phyloP scores from a whole-genome alignment of 2,329 filamentous ascomycete species.

The Neonectria magnoliae region DNA sequence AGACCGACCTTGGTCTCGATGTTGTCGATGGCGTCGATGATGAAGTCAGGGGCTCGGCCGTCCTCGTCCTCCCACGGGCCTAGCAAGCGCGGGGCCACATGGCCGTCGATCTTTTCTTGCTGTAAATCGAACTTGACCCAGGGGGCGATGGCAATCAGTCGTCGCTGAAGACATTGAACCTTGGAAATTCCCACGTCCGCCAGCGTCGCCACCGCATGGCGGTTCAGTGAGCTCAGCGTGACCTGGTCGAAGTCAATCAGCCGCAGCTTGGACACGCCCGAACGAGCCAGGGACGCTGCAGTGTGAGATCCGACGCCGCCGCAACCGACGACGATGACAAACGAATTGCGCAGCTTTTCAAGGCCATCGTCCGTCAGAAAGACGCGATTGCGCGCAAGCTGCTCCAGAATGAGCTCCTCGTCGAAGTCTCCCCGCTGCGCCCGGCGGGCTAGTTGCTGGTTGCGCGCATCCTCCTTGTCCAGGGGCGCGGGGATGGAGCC shows the following conservation, averaged over 20 bases:
- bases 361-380: conserved; percentile 89
- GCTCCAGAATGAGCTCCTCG: conserved; percentile 89
- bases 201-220: conserved; percentile 94
- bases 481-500: conserved; percentile 57
- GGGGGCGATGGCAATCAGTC: conserved; percentile 86
- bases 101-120: conserved; percentile 82
- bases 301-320: conserved; percentile 96
- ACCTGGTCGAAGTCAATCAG: conserved; percentile 98
- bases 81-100: conserved; percentile 73
- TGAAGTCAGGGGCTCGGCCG: conserved; percentile 77
- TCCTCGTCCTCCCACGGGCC: conserved; percentile 67
- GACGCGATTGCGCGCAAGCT: conserved; percentile 90
- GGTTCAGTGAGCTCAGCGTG: conserved; percentile 90
- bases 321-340: conserved; percentile 90
- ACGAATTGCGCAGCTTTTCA: conserved; percentile 79
- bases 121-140: conserved; percentile 91
- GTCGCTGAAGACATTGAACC: conserved; percentile 82
- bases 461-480: conserved; percentile 71
- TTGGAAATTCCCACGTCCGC: conserved; percentile 94
- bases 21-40: conserved; percentile 99
- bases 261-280: conserved; percentile 86
- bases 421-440: conserved; percentile 73
- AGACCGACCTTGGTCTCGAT: conserved; percentile 96
- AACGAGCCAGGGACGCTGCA: conserved; percentile 84
- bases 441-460: conserved; percentile 66